Base-by-base conservation (phyloP, 345 rosid genomes). In the Corchorus capsularis region DNA sequence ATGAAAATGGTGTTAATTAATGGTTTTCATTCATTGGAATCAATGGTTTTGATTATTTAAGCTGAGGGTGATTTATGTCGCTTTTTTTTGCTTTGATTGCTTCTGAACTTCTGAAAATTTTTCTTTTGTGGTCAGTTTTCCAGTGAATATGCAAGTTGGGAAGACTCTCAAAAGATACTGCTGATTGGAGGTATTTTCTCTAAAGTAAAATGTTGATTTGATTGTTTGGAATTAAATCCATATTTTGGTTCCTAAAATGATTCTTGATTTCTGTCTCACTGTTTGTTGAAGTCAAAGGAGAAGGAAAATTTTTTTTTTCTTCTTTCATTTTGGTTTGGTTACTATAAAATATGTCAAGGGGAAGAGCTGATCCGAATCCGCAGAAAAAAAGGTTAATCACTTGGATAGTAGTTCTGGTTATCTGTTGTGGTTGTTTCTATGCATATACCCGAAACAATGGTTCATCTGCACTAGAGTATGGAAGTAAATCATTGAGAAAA, bases 351-450 rank as follows among this genome's bases (percentile, higher is more conserved):
- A 69, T 69, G 70, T 91, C 88, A 91, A 94, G 97, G 86, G 97
- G 97, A 85, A 94, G 97, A 86, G 80, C 93, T 71, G 97, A 94
- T 62, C 95, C 89, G 77, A 87, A 86, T 75, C 97, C 89, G 69
- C 94, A 92, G 92, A 94, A 87, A 89, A 89, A 88, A 89, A 89
- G 92, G 68, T 71, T 96, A 13, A 79, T 93, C 72, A 90, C 91
- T 76, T 84, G 83, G 0, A 71, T 90, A 39, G 84, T 89, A 77
- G 74, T 85, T 11, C 80, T 88, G 56, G 86, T 86, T 17, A 37
- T 92, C 68, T 82, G 91, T 84, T 82, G 89, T 57, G 93, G 89
- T 41, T 91, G 92, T 75, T 73, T 94, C 63, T 96, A 86, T 82
- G 88, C 86, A 60, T 91, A 92, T 78, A 87, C 93, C 32, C 88